Evolutionary conservation across 768 basidiomycete genomes (phyloP).

Genomic region (Pleurotus djamor): DNA sequence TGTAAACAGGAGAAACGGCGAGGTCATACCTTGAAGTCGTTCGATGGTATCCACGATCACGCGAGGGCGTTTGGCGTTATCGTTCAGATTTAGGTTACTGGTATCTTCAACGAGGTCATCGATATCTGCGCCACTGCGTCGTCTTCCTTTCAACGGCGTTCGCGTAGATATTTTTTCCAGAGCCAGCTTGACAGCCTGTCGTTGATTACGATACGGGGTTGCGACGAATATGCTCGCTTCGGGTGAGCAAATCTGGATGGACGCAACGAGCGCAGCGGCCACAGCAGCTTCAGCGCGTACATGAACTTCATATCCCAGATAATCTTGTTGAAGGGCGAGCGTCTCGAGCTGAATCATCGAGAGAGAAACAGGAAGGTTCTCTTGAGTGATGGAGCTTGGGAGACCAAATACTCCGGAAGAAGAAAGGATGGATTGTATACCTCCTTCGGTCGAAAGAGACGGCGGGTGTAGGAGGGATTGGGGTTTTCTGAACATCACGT

Average conservation of each 20-base stretch:
- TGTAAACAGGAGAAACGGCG: not conserved
- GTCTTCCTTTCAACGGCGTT: not conserved
- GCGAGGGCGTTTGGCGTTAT: conserved; percentile 9
- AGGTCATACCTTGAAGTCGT: conserved; percentile 40
- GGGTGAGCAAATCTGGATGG: conserved; percentile 33
- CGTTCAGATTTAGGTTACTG: conserved; percentile 10
- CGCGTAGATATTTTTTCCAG: conserved; percentile 13
- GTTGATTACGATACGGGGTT: conserved; percentile 49
- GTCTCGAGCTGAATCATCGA: conserved; percentile 39
- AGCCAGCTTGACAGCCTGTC: conserved; percentile 46
- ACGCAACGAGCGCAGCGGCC: conserved; percentile 39
- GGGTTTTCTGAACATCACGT: conserved; percentile 40
- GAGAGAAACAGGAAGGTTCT: conserved; percentile 39
- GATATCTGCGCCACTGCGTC: not conserved
- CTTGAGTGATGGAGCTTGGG: conserved; percentile 10
- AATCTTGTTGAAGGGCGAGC: conserved; percentile 22
- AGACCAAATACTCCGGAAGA: conserved; percentile 13
- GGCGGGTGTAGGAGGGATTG: conserved; percentile 31
- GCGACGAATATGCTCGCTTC: conserved; percentile 48
- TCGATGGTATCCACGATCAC: conserved; percentile 51
- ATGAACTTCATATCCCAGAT: conserved; percentile 43
- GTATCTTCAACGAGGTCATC: conserved; percentile 13
- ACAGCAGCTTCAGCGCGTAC: conserved; percentile 46
- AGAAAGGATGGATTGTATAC: not conserved
- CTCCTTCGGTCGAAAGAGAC: not conserved